Conservation (phyloP, 164 flowering plant genomes). For the Nelumbo lutea region DNA sequence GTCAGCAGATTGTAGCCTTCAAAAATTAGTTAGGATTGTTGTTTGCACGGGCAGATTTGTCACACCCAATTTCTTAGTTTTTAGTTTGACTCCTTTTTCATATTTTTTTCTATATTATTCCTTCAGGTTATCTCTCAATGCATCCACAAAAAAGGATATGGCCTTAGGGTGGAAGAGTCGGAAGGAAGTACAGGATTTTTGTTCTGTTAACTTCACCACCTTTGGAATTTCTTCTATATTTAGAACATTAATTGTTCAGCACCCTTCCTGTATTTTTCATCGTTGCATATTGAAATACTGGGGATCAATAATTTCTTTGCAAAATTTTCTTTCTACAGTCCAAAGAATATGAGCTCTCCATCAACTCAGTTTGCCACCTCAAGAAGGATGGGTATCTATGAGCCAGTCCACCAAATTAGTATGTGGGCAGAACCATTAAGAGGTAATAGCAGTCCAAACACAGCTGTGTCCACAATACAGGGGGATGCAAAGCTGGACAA, state of each 20-base stretch:
- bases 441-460: slow-evolving; percentile 36
- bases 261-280: not conserved
- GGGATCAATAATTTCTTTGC: not conserved
- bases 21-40: not conserved
- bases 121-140: not conserved
- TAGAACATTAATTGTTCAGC: not conserved
- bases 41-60: not conserved
- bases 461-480: slow-evolving; percentile 42
- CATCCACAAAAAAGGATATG: not conserved
- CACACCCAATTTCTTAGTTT: not conserved
- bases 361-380: slow-evolving; percentile 66
- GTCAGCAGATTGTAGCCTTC: not conserved
- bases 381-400: slow-evolving; percentile 65
- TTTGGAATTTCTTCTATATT: not conserved
- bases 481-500: slow-evolving; percentile 51
- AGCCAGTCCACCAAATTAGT: slow-evolving; percentile 61
- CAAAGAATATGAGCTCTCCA: slow-evolving; percentile 57
- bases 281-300: not conserved
- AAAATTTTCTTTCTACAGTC: slow-evolving; percentile 10
- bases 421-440: slow-evolving; percentile 74
- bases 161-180: too few species aligned
- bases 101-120: not conserved
- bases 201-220: not conserved
- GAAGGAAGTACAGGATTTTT: not conserved
- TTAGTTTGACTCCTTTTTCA: not conserved